Evolutionary conservation across 2,329 filamentous ascomycete species (phyloP).

Genomic region (Aspergillus pseudotamarii): DNA sequence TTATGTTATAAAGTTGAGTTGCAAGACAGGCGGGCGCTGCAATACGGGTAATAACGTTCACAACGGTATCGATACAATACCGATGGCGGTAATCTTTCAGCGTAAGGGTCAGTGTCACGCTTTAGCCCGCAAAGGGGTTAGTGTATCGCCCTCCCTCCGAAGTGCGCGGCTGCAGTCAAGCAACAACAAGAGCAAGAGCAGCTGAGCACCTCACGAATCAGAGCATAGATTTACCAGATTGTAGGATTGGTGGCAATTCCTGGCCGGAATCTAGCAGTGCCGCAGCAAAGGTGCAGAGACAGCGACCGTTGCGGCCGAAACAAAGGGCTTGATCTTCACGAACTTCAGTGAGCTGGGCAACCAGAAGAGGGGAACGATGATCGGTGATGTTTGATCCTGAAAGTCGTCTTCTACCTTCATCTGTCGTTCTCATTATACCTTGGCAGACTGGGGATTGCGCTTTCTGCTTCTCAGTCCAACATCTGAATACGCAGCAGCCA

Average conservation of each 20-base stretch:
- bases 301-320: background rate
- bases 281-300: background rate
- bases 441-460: background rate
- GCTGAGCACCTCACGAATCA: conserved; percentile 12
- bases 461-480: background rate
- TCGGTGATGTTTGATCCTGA: background rate
- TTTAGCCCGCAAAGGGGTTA: conserved; percentile 12
- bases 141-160: conserved; percentile 15
- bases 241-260: background rate
- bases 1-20: conserved; percentile 1
- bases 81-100: conserved; percentile 10
- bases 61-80: conserved; percentile 9
- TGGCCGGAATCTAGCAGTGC: conserved; percentile 2
- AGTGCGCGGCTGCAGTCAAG: conserved; percentile 18
- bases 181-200: conserved; percentile 5
- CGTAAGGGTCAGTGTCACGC: conserved; percentile 13
- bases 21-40: conserved; percentile 6
- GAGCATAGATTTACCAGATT: conserved; percentile 6
- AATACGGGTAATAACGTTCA: conserved; percentile 10
- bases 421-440: conserved; percentile 5
- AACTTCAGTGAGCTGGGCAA: background rate
- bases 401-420: background rate
- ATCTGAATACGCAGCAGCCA: background rate
- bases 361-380: background rate
- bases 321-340: background rate